Base-by-base conservation (phyloP, 805 yeast species). In the Metschnikowia baotianmanensis region DNA sequence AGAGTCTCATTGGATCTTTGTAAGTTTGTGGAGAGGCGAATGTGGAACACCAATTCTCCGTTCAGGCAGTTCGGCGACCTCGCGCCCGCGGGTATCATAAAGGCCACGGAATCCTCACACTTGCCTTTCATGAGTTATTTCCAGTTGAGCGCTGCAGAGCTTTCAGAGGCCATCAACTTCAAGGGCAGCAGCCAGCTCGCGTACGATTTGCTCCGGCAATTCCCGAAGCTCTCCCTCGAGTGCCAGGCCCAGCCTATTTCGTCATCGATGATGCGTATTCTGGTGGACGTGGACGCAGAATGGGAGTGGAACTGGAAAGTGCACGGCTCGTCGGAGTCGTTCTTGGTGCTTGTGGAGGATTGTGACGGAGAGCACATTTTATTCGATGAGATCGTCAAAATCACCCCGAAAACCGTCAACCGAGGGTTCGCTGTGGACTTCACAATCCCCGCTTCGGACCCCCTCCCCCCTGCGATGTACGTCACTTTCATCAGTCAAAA, bases 21-120 rank as follows among this genome's bases (percentile, higher is more conserved):
- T 57, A 85, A 86, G 48, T 81, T 86, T 79, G 83, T 89, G 17
- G 96, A 86, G 39, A 74, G 68, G 41, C 66, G 96, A 36, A 72
- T 86, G 66, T 95, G 99, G 99, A 57, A 78, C 10, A 78, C 91
- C 0, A 82, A 78, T 47, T 79, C 96, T 0, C 96, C 98, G 0
- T 76, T 93, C 40, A 71, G 96, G 43, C 98, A 93, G 56, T 88
- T 86, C 56, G 69, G 65, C 3, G 71, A 77, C 0, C 57, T 62
- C n/a, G 86, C 83, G 24, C 93, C 96, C 0, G 42, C 49, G 0
- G 93, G 83, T 41, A 73, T 90, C 4, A 74, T 93, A 6, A 72
- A 72, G 42, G 81, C 82, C 31, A 78, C 88, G 0, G 99, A 93
- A 59, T 75, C 81, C 16, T 83, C 96, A 0, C 81, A 80, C 49